phyloP scores from a whole-genome alignment of 768 basidiomycete genomes.

The Psilocybe sp. region DNA sequence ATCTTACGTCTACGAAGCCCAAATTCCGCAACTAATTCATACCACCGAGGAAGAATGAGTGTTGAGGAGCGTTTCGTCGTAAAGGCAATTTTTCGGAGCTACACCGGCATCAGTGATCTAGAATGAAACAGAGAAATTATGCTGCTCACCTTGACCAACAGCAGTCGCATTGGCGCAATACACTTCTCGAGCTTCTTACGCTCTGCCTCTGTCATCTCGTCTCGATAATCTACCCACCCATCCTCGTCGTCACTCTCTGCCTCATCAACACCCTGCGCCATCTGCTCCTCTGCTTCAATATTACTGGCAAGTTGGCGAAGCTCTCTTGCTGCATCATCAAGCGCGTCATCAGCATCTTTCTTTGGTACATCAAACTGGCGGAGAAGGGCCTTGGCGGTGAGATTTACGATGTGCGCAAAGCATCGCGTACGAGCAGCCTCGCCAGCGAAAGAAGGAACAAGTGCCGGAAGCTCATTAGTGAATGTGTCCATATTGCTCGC shows the following conservation, averaged over 20 bases:
- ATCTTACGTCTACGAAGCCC: no score
- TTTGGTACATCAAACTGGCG: neutral
- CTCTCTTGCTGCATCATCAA: neutral
- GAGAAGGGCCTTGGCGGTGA: neutral
- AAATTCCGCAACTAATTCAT: no score
- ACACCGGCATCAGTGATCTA: no score
- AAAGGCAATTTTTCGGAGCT: no score
- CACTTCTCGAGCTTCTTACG: no score
- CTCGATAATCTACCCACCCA: no score
- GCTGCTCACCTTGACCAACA: no score
- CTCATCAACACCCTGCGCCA: neutral
- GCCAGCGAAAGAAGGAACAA: neutral
- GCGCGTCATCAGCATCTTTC: neutral
- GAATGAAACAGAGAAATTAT: no score
- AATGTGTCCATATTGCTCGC: conserved; percentile 1
- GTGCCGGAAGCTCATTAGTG: neutral
- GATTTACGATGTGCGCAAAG: conserved; percentile 4
- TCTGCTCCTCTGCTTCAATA: neutral
- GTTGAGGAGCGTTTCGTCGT: no score
- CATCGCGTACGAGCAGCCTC: neutral
- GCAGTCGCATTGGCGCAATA: no score
- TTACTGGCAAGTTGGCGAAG: neutral
- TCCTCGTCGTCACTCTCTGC: neutral
- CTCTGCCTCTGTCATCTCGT: no score
- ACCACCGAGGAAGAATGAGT: no score